Base-by-base conservation (phyloP, 1,284 basidiomycete genomes). In the Melampsora larici-populina region DNA sequence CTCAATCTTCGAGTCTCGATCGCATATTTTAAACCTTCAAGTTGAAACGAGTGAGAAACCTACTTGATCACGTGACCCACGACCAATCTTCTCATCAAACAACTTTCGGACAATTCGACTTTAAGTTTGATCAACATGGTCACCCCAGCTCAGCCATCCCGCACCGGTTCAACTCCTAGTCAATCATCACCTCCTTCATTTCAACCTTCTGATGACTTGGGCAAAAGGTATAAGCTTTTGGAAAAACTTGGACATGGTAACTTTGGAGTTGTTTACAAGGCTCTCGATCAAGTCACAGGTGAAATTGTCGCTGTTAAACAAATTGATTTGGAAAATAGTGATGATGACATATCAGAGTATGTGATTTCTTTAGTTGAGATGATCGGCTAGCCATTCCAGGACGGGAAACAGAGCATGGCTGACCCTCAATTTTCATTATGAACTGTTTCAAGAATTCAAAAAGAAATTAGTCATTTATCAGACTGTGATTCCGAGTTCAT, bases 171-270 rank as follows among this genome's bases (percentile, higher is more conserved):
- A 43, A 43, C 40, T 43, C 40, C 40, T 43, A 13, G 40, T 43
- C 40, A 43, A 43, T 9, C 40, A 43, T 43, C 40, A 43, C 40
- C 40, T 43, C 6, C 6, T 43, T 43, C 40, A 43, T 9, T 11
- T 31, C 71, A 66, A 31, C 55, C 71, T 6, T 64, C 73, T 51
- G 55, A 68, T 58, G 73, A 55, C 26, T 49, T 76, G 18, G 73
- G 64, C 17, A 55, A 65, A n/a, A 58, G 73, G 17, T 76, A 76
- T 40, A 76, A 76, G 48, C 55, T 76, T 15, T n/a, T 76, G 1
- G 73, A 76, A 65, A 76, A 76, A 31, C 36, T 76, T 15, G 73
- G 73, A 33, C 73, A 76, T 55, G 73, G 73, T 17, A 76, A 76
- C 65, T 76, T 76, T 49, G 73, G 73, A 49, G 51, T 55, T 3